Base-by-base conservation (phyloP, 352 stramenopile species). In the Phytophthora capsici region DNA sequence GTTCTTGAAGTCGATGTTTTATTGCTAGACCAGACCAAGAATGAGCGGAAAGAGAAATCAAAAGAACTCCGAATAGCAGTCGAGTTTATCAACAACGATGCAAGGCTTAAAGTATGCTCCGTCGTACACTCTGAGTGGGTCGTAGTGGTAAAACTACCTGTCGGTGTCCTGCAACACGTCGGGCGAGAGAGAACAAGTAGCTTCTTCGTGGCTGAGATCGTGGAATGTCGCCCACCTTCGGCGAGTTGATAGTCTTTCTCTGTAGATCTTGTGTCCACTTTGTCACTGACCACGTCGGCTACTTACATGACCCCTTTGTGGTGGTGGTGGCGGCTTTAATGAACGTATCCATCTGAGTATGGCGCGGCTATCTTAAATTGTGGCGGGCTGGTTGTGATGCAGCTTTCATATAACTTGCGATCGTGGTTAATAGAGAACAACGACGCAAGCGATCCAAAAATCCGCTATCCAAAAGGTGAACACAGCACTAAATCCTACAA, bases 21-120 rank as follows among this genome's bases (percentile, higher is more conserved):
- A 32, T 59, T 46, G 25, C 51, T 4, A 0, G 30, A 56, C 25
- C 54, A 69, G 51, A 59, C 59, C 23, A 16, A 25, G 55, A 70
- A 60, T 65, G 62, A 49, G 20, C 34, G n/a, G 8, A 17, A 5
- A 19, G 36, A 48, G 40, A 26, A 37, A 28, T 28, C 25, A 28
- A 28, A 6, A 3, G 25, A 28, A 28, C 25, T 28, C 25, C 25
- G 25, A 28, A 28, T 28, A 28, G 25, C 25, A 28, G 25, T n/a
- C 25, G 25, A 7, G 25, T 7, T 28, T 6, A 7, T 28, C 6
- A 7, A 30, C 26, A 30, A 7, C 26, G 9, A 7, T 8, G 4
- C 26, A 8, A 30, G 26, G 2, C 26, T 7, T 30, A 10, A 7
- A 30, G 2, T 7, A 30, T 38, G 28, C 20, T 52, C 13, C 22